Base-by-base conservation (phyloP, 2,329 filamentous ascomycete genomes). In the Microcera coccophila region DNA sequence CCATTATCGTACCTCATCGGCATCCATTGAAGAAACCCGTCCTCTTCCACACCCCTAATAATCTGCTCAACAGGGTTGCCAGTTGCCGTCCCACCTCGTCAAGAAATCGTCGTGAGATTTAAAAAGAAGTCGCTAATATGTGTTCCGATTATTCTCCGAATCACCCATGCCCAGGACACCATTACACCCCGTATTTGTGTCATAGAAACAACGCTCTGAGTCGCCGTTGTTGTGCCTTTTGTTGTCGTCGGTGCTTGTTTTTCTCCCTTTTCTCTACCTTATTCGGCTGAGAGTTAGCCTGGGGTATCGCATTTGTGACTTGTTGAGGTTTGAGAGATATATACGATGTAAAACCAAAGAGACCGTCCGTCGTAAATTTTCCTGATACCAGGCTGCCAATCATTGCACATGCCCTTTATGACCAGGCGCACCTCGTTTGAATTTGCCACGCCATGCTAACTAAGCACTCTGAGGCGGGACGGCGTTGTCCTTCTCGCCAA, bases 401-500 rank as follows among this genome's bases (percentile, higher is more conserved):
- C n/a, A n/a, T n/a, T n/a, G n/a, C n/a, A n/a, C n/a, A n/a, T n/a
- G n/a, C n/a, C n/a, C n/a, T n/a, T n/a, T n/a, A n/a, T n/a, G n/a
- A n/a, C n/a, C n/a, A n/a, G n/a, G 17, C 10, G 20, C 33, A 19
- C 19, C 36, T 40, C 36, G 33, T 42, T 34, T 31, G 37, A 36
- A 45, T 34, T 22, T 53, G 45, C 43, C 38, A 18, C 48, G 46
- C 24, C 57, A 47, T 36, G 49, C 51, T 42, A 45, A 50, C 57
- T 61, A 65, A 39, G 62, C 61, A 47, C 58, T 63, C 54, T 60
- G 58, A 20, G 62, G 51, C 10, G 58, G 54, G 18, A 53, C 47
- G 15, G 47, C 46, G 38, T 33, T 47, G 9, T 56, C 57, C 38
- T 58, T 57, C 17, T 59, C 62, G 18, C 52, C 59, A 12, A 46